Conservation (phyloP, 306 rosid species). For the Ammopiptanthus mongolicus region DNA sequence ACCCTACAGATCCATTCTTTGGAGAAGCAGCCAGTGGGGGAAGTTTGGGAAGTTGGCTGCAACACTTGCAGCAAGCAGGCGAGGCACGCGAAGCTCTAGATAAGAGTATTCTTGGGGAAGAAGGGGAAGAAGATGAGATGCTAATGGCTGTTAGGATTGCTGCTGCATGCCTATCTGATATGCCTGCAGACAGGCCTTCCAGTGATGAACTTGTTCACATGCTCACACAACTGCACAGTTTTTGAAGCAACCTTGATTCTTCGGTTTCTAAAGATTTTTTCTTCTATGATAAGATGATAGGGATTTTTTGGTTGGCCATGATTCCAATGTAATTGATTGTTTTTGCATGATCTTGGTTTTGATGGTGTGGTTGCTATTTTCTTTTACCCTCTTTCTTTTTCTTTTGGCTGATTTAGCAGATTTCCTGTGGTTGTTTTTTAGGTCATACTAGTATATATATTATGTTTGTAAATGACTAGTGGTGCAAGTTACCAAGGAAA, state of each 20-base stretch:
- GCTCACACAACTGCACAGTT: slow-evolving; percentile 97
- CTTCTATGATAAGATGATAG: slow-evolving; percentile 7
- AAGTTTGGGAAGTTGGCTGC: slow-evolving; percentile 78
- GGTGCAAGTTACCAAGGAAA: not conserved
- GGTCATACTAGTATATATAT: slow-evolving; percentile 4
- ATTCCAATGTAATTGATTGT: slow-evolving; percentile 22
- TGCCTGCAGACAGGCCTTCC: slow-evolving; percentile 88
- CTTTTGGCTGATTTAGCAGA: slow-evolving; percentile 14
- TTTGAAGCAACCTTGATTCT: slow-evolving; percentile 38
- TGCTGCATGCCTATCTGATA: slow-evolving; percentile 83
- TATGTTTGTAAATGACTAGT: slow-evolving; percentile 31
- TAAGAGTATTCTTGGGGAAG: slow-evolving; percentile 72
- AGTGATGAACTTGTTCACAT: slow-evolving; percentile 98
- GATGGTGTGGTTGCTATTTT: slow-evolving; percentile 18
- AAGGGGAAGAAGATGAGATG: slow-evolving; percentile 98
- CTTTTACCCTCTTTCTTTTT: not conserved
- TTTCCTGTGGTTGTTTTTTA: not conserved
- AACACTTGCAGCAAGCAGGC: slow-evolving; percentile 82
- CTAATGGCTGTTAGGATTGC: slow-evolving; percentile 93
- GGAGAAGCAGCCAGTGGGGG: slow-evolving; percentile 79
- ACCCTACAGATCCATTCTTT: slow-evolving; percentile 74
- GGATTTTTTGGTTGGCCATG: slow-evolving; percentile 17
- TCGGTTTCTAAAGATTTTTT: slow-evolving; percentile 27
- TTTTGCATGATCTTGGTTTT: slow-evolving; percentile 28
- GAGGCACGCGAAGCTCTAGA: slow-evolving; percentile 78